Conservation (phyloP, 257 asterid species). For the Solanum appendiculatum region DNA sequence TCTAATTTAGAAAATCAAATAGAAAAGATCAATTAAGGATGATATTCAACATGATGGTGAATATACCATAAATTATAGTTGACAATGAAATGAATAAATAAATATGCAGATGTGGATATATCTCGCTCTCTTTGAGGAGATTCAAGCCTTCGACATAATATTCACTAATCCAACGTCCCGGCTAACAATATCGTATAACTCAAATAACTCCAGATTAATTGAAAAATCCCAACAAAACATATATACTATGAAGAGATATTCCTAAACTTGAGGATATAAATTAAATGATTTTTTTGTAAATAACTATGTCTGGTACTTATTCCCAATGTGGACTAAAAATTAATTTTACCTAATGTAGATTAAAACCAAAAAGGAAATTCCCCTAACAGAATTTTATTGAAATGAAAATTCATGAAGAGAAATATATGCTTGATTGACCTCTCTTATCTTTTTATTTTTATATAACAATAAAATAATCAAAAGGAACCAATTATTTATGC, state of each 20-base stretch:
- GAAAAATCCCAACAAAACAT: background rate
- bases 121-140: background rate
- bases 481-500: constrained; percentile 3
- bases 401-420: background rate
- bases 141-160: no score
- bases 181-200: no score
- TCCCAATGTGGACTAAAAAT: background rate
- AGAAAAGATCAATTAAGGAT: background rate
- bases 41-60: background rate
- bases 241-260: background rate
- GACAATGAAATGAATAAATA: no score
- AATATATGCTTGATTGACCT: background rate
- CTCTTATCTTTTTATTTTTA: background rate
- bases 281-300: background rate
- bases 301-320: background rate
- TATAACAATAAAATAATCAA: background rate
- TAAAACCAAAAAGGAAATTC: background rate
- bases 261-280: background rate
- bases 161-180: background rate
- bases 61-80: no score
- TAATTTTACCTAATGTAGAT: background rate
- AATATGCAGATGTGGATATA: no score
- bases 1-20: background rate
- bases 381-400: background rate
- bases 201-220: no score